Evolutionary conservation across 768 basidiomycete genomes (phyloP).

Genomic region (Plicaturopsis crispa): DNA sequence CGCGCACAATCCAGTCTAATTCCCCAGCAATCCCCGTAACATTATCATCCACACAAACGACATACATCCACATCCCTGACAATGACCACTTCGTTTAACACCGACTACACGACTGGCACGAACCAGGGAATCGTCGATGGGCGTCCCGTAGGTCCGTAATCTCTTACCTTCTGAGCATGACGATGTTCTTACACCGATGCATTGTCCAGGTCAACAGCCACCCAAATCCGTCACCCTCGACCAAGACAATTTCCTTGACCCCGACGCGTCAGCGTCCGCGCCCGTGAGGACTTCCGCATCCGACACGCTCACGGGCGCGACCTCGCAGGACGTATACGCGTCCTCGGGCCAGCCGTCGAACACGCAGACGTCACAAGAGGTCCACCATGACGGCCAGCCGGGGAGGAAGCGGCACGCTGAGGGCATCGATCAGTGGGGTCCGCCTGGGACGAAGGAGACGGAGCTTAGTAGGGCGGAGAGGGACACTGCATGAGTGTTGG

Average conservation of each 20-base stretch:
- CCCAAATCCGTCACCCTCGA: constrained; percentile 12
- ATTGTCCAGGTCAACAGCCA: constrained; percentile 9
- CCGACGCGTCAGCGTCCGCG: constrained; percentile 18
- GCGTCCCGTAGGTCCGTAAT: constrained; percentile 10
- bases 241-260: constrained; percentile 22
- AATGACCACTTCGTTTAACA: too few species aligned
- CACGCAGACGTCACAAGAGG: constrained; percentile 26
- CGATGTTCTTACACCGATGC: neutral
- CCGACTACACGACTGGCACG: constrained; percentile 4
- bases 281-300: constrained; percentile 9
- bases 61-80: too few species aligned
- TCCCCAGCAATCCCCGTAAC: too few species aligned
- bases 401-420: constrained; percentile 19
- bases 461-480: too few species aligned
- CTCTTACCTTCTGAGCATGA: neutral
- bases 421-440: constrained; percentile 15
- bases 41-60: too few species aligned
- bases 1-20: too few species aligned
- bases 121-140: constrained; percentile 15
- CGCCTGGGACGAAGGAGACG: too few species aligned
- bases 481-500: too few species aligned
- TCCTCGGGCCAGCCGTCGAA: constrained; percentile 21
- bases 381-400: constrained; percentile 24
- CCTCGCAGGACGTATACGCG: constrained; percentile 22
- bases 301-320: constrained; percentile 23